These are phyloP conservation scores for Cryptosporidium bovis DNA, from an alignment of 169 alveolate genomes.

Conservation along the genomic window DNA sequence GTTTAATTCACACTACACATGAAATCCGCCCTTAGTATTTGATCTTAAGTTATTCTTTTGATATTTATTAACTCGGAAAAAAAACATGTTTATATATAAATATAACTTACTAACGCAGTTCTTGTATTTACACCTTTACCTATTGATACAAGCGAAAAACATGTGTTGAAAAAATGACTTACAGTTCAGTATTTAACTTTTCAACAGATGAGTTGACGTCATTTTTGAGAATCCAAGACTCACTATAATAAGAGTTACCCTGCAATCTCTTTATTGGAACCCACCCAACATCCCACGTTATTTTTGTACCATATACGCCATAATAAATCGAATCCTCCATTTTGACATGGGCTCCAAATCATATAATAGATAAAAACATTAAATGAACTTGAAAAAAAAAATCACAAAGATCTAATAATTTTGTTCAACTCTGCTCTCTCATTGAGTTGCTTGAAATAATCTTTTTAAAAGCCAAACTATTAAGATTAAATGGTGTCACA, in stretches of 20 bases:
- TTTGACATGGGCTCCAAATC: background rate
- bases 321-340: constrained; percentile 59
- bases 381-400: background rate
- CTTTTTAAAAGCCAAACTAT: too few relatives aligned
- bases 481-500: too few relatives aligned
- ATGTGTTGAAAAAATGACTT: background rate
- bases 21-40: too few relatives aligned
- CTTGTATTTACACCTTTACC: too few relatives aligned
- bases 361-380: background rate
- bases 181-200: constrained; percentile 27
- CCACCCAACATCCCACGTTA: constrained; percentile 70
- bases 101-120: background rate
- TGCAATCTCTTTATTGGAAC: constrained; percentile 29
- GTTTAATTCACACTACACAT: background rate
- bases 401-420: background rate
- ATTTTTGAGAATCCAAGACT: constrained; percentile 62
- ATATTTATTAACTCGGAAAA: background rate
- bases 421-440: background rate
- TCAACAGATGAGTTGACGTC: constrained; percentile 59
- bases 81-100: background rate
- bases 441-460: background rate
- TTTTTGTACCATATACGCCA: constrained; percentile 70
- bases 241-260: constrained; percentile 64
- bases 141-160: background rate
- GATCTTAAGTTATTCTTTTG: background rate